Percentiles rank a stretch among this genome's conserved stretches.
Evolutionary conservation across 1,139 yeast species (phyloP).

Genomic region (Pichia kudriavzevii): DNA sequence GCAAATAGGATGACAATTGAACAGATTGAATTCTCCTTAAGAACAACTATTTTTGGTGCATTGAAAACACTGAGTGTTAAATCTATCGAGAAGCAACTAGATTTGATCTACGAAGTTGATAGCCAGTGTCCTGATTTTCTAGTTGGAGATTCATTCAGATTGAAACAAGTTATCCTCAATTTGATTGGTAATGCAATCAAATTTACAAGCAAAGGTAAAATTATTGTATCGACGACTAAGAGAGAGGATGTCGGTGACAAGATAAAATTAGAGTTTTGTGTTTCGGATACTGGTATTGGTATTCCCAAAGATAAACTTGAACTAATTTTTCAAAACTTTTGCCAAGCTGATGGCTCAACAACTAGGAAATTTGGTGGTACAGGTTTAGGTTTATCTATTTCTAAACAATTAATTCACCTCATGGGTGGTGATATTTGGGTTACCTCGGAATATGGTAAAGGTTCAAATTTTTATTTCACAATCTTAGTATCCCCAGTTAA

Average conservation of each 20-base stretch:
- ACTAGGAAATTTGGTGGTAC: conserved; percentile 91
- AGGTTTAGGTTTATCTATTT: conserved; percentile 78
- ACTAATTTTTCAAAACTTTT: conserved; percentile 77
- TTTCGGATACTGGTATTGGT: conserved; percentile 85
- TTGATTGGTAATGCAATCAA: conserved; percentile 85
- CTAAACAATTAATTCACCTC: conserved; percentile 75
- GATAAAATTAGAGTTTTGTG: conserved; percentile 72
- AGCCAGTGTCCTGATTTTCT: conserved; percentile 80
- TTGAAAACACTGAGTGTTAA: conserved; percentile 80
- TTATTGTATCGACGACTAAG: conserved; percentile 53
- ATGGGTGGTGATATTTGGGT: conserved; percentile 95
- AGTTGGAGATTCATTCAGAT: conserved; percentile 79
- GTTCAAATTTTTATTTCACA: conserved; percentile 76
- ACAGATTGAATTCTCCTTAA: conserved; percentile 72
- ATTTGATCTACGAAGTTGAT: conserved; percentile 73
- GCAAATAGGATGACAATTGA: conserved; percentile 91
- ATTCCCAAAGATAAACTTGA: conserved; percentile 78
- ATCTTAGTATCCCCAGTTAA: conserved; percentile 70
- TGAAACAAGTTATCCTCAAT: conserved; percentile 76
- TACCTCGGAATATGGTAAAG: conserved; percentile 70
- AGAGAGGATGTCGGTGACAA: conserved; percentile 42
- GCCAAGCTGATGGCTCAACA: conserved; percentile 90
- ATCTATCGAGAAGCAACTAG: conserved; percentile 78
- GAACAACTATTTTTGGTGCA: conserved; percentile 86
- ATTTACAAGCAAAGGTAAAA: conserved; percentile 76